Evolutionary conservation across 2,329 filamentous ascomycete species (phyloP).

Genomic region (Diaporthe nobilis): DNA sequence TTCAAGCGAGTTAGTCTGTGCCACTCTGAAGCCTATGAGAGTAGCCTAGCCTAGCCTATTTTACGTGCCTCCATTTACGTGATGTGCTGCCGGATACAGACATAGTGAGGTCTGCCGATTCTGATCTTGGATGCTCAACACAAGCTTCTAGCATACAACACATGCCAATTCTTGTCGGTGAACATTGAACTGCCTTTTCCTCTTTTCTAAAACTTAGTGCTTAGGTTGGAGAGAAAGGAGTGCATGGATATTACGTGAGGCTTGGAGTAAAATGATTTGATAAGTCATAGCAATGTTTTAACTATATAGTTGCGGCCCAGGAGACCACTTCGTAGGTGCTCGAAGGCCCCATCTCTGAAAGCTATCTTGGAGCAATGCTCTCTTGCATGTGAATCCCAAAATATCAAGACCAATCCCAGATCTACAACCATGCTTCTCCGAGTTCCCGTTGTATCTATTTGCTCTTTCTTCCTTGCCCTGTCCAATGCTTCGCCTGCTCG

Average conservation of each 20-base stretch:
- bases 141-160: neutral
- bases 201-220: neutral
- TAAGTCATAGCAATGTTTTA: neutral
- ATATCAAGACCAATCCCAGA: neutral
- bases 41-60: neutral
- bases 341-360: neutral
- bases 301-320: neutral
- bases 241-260: neutral
- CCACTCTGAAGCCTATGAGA: neutral
- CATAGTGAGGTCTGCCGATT: neutral
- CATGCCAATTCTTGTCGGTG: neutral
- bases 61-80: neutral
- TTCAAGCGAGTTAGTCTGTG: neutral
- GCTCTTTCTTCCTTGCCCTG: neutral
- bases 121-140: neutral
- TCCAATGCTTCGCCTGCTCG: neutral
- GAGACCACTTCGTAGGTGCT: neutral
- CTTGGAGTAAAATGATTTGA: neutral
- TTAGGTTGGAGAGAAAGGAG: neutral
- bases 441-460: neutral
- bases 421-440: neutral
- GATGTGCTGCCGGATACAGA: neutral
- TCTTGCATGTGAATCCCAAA: neutral
- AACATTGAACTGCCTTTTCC: neutral
- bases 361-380: neutral